These are phyloP conservation scores for Vinca minor DNA, from an alignment of 257 asterid species.

Conservation along the genomic window DNA sequence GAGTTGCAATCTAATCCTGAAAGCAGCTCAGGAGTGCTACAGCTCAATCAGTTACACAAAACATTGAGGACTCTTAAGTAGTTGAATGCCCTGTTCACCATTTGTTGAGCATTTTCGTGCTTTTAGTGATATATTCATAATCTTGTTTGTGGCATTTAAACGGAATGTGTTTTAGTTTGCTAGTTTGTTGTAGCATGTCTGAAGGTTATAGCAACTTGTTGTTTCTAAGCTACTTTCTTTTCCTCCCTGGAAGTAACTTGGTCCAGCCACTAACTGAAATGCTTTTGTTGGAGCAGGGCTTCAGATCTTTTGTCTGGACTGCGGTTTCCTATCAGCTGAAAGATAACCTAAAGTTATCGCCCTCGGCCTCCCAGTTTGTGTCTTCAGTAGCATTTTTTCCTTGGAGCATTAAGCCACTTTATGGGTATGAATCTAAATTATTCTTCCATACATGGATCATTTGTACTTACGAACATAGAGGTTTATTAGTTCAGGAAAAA, in stretches of 20 bases:
- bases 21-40: no score
- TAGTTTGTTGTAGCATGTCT: not conserved
- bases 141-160: not conserved
- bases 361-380: slow-evolving; percentile 91
- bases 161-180: not conserved
- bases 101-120: not conserved
- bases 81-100: not conserved
- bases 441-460: not conserved
- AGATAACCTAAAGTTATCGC: slow-evolving; percentile 78
- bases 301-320: slow-evolving; percentile 96
- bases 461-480: no score
- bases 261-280: slow-evolving; percentile 9
- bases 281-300: slow-evolving; percentile 61
- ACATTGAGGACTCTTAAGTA: not conserved
- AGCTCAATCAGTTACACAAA: no score
- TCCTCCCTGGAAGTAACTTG: not conserved
- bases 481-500: not conserved
- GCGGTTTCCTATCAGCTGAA: slow-evolving; percentile 91
- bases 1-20: no score
- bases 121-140: not conserved
- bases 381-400: slow-evolving; percentile 84
- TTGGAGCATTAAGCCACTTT: slow-evolving; percentile 90
- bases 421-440: slow-evolving; percentile 50
- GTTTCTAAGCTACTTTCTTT: not conserved
- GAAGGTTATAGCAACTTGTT: not conserved